Evolutionary conservation across 1,284 basidiomycete species (phyloP), one percentile per base, ranked within the genome.

Genomic region (Naganishia liquefaciens): DNA sequence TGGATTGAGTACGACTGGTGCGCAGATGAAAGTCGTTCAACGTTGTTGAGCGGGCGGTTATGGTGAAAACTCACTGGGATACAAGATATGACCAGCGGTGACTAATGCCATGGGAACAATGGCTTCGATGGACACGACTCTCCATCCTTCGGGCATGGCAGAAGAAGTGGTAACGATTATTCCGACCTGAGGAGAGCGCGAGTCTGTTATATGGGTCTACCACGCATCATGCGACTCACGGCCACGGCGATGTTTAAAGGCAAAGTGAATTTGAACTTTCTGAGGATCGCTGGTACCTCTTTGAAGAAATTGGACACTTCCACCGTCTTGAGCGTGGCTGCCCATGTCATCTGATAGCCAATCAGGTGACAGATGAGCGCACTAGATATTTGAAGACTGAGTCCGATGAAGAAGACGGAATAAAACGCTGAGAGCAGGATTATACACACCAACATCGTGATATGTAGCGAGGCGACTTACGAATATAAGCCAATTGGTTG

Each of bases 321-420:
- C 5, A 92, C 86, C 11, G 55, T 73, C 62, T 76, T 76, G 64
- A 76, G 68, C 0, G 74, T 76, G 5, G 74, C 88, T 15, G 84
- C 84, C 88, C 88, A 91, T 10, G 83, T 85, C 81, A 93, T 93
- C 76, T 92, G 86, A 77, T 89, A 90, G 2, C 88, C 89, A 76
- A 92, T 86, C 63, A 90, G 68, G 75, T 93, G 91, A 0, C 89
- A 85, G 21, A 90, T 81, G 27, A 93, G 80, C 0, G 90, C 88
- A 44, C 84, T 82, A 2, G 86, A 82, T 44, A 92, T 83, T 68
- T 89, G 89, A 63, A 89, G 84, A 62, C 86, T 85, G 62, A 91
- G 81, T 0, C 90, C 90, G 28, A 86, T 85, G 72, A 91, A 91
- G 84, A 92, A 91, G 80, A 90, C 89, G 80, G 88, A 87, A 81